Conservation (phyloP, 106 monocot species). For the Dendrobium chrysotoxum region DNA sequence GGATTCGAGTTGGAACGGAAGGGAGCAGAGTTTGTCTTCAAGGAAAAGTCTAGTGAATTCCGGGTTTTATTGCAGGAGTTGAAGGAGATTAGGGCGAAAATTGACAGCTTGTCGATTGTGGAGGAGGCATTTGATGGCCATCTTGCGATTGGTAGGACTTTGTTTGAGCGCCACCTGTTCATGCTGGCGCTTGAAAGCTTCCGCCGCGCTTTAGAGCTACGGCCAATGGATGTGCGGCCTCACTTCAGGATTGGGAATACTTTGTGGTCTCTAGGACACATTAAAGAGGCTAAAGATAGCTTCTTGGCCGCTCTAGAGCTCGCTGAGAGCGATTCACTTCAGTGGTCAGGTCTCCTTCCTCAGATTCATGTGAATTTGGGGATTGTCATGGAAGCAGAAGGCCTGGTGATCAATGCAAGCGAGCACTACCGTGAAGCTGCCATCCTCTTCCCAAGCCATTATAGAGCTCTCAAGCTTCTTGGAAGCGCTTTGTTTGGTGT, state of each 20-base stretch:
- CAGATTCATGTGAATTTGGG: constrained; percentile 41
- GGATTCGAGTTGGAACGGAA: neutral
- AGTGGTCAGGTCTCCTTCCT: constrained; percentile 24
- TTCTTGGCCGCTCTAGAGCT: constrained; percentile 12
- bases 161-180: constrained; percentile 16
- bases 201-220: constrained; percentile 12
- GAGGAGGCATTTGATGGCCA: constrained; percentile 29
- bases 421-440: constrained; percentile 39
- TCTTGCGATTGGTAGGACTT: constrained; percentile 22
- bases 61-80: constrained; percentile 17
- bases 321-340: constrained; percentile 19
- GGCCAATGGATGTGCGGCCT: constrained; percentile 15
- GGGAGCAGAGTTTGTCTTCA: neutral
- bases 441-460: constrained; percentile 28
- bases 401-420: constrained; percentile 27
- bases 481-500: constrained; percentile 27
- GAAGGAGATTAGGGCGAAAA: constrained; percentile 15
- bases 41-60: neutral
- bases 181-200: constrained; percentile 19
- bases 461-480: constrained; percentile 30
- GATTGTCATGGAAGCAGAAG: constrained; percentile 23
- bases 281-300: constrained; percentile 9
- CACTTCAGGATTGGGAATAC: constrained; percentile 16
- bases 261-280: constrained; percentile 4
- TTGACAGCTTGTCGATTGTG: constrained; percentile 6